Conservation (phyloP, 2,329 filamentous ascomycete genomes). For the Xylariaceae sp. region DNA sequence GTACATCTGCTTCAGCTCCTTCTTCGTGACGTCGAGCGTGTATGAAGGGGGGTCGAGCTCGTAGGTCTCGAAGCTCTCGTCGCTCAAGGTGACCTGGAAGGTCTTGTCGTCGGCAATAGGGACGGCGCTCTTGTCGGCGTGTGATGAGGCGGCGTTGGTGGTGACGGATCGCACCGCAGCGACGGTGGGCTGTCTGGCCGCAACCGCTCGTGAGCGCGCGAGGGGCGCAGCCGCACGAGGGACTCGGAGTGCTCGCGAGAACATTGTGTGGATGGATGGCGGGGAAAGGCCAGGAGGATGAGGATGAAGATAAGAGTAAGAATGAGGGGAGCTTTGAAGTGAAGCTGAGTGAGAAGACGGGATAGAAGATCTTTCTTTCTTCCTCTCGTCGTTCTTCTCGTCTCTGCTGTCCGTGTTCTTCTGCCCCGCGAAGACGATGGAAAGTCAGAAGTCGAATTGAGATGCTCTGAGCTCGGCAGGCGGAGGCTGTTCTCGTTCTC, state of each 20-base stretch:
- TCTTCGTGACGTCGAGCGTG: conserved; percentile 90
- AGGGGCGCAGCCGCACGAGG: conserved; percentile 56
- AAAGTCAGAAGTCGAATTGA: neutral
- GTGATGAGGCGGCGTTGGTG: conserved; percentile 88
- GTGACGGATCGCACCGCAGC: conserved; percentile 72
- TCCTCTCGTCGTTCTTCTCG: neutral
- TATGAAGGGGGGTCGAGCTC: conserved; percentile 95
- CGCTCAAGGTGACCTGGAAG: conserved; percentile 87
- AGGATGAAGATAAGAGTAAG: neutral
- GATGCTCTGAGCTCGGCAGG: conserved; percentile 13
- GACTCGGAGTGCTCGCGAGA: conserved; percentile 63
- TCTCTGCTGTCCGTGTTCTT: neutral
- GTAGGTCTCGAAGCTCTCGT: conserved; percentile 99
- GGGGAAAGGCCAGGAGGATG: conserved; percentile 3
- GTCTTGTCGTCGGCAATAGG: conserved; percentile 69
- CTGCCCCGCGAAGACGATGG: neutral
- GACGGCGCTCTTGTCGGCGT: conserved; percentile 70
- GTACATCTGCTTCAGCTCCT: conserved; percentile 98
- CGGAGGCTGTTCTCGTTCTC: conserved; percentile 7
- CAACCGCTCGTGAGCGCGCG: conserved; percentile 37
- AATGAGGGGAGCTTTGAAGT: neutral
- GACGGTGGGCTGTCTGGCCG: conserved; percentile 38
- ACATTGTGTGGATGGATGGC: conserved; percentile 45
- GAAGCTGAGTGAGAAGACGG: neutral
- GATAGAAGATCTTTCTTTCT: neutral